Evolutionary conservation across 106 monocot species (phyloP).

Genomic region (Platanthera guangdongensis): DNA sequence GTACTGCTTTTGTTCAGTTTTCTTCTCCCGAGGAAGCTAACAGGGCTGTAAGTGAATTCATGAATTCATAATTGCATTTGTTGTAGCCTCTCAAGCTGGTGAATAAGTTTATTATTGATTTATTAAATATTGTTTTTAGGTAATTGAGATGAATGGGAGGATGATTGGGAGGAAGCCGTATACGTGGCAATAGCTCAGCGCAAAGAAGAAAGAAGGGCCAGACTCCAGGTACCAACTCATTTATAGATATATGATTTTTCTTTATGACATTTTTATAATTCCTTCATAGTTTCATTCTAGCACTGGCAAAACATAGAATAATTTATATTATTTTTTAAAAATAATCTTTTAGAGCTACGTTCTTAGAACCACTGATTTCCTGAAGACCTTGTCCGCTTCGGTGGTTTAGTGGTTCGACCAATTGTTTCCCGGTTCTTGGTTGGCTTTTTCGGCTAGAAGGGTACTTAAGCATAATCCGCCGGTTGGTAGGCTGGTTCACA

Average conservation of each 20-base stretch:
- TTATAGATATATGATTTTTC: not conserved
- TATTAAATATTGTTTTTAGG: slow-evolving; percentile 15
- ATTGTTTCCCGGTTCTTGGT: too few relatives aligned
- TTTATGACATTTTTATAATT: too few relatives aligned
- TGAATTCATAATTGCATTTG: not conserved
- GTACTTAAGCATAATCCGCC: too few relatives aligned
- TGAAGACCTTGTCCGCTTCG: too few relatives aligned
- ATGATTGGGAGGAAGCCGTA: slow-evolving; percentile 43
- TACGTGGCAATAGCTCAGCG: slow-evolving; percentile 50
- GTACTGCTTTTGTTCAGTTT: slow-evolving; percentile 60
- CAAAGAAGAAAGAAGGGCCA: slow-evolving; percentile 54
- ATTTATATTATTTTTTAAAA: too few relatives aligned
- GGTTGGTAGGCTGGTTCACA: too few relatives aligned
- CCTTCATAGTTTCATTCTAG: too few relatives aligned
- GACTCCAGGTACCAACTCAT: slow-evolving; percentile 23
- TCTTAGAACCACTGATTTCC: too few relatives aligned
- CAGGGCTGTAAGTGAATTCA: slow-evolving; percentile 36
- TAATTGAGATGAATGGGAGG: slow-evolving; percentile 48
- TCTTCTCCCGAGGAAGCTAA: slow-evolving; percentile 40
- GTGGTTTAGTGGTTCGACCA: too few relatives aligned
- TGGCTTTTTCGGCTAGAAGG: too few relatives aligned
- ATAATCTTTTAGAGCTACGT: too few relatives aligned
- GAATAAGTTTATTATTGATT: not conserved
- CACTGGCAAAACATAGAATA: too few relatives aligned
- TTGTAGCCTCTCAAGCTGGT: not conserved